Conservation (phyloP, 129 eudicot genomes). For the Arctium lappa region DNA sequence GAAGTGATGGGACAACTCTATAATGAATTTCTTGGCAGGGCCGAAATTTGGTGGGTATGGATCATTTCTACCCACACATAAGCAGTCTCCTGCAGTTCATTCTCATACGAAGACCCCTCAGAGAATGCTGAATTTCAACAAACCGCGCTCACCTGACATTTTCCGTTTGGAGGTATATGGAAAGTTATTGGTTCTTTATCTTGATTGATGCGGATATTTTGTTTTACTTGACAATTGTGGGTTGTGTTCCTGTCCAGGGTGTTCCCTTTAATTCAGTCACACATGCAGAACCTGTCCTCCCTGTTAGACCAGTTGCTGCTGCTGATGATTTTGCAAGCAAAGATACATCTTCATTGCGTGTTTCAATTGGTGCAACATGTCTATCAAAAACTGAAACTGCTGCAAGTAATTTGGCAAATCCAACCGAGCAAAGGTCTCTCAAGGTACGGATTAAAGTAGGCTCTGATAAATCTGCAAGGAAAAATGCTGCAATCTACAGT, state of each 20-base stretch:
- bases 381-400: conserved; percentile 25
- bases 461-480: conserved; percentile 38
- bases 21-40: conserved; percentile 54
- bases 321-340: conserved; percentile 24
- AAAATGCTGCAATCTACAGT: conserved; percentile 51
- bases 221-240: conserved; percentile 34
- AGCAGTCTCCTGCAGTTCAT: conserved; percentile 43
- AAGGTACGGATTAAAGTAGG: conserved; percentile 71
- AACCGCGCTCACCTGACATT: conserved; percentile 33
- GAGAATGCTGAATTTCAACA: conserved; percentile 32
- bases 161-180: conserved; percentile 47
- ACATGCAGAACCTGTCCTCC: conserved; percentile 21
- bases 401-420: conserved; percentile 33
- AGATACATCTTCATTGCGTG: conserved; percentile 29
- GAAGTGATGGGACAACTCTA: conserved; percentile 17
- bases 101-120: conserved; percentile 43
- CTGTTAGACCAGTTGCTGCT: conserved; percentile 37
- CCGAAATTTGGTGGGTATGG: conserved; percentile 82
- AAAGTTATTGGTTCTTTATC: conserved; percentile 6
- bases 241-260: conserved; percentile 48
- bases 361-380: conserved; percentile 29
- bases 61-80: conserved; percentile 70
- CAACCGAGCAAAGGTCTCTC: conserved; percentile 40
- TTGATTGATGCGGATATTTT: conserved; percentile 4
- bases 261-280: conserved; percentile 26